Base-by-base conservation (phyloP, 176 grass and related monocot genomes). In the Neostapfia colusana region DNA sequence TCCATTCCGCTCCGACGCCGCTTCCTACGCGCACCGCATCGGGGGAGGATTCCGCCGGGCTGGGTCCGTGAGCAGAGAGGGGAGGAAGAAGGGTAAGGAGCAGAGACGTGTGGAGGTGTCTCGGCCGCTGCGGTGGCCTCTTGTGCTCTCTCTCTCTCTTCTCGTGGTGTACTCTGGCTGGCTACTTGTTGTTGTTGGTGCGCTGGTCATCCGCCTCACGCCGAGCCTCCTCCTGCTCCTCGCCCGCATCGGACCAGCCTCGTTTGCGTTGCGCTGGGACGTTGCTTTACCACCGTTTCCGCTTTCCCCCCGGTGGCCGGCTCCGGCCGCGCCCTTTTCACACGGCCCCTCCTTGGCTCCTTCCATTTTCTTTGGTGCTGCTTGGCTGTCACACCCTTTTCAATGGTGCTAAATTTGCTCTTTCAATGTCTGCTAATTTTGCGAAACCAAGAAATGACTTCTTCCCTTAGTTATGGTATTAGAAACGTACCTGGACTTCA, bases 21-120 rank as follows among this genome's bases (percentile, higher is more conserved):
- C 25, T 21, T 0, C 16, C 68, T 46, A 28, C 3, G 66, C 16
- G n/a, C 65, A 0, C 74, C 80, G 43, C 85, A 83, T 88, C 85
- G 10, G 49, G 43, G 62, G 17, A 17, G 85, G 73, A 54, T 81
- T 70, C 57, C 70, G 1, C 28, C 63, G 43, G 18, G 18, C 18
- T 20, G 36, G 37, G 20, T 34, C 10, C 16, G 54, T 26, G 67
- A 8, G 37, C 21, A 5, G 13, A 15, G 7, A 0, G 16, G 38
- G 2, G 9, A 2, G 16, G 66, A 28, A 8, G 18, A 15, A 34
- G 18, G 16, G 58, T 14, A 18, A 10, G 68, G 31, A 24, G 76
- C 17, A 70, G 78, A 82, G 79, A 82, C 85, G 85, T 87, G 79
- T 82, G 72, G 79, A 65, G 73, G 73, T 21, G 85, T 87, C 85